Evolutionary conservation across 306 rosid species (phyloP).

Genomic region (Castanea crenata): DNA sequence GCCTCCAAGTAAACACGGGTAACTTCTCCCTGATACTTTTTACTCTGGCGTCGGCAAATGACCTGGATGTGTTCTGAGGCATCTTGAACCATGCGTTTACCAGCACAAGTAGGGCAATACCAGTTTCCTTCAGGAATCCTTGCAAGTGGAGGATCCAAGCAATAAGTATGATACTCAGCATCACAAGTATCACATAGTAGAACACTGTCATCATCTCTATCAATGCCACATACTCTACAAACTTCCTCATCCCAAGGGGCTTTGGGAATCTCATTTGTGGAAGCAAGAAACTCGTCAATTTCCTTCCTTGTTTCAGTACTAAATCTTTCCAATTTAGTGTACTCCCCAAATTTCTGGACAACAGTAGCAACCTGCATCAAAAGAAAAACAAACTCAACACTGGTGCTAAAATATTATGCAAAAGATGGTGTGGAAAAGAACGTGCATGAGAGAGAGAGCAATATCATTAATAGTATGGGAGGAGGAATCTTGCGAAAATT

Average conservation of each 20-base stretch:
- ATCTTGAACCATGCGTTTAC: slow-evolving; percentile 55
- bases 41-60: slow-evolving; percentile 46
- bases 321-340: slow-evolving; percentile 58
- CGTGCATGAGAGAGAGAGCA: not conserved
- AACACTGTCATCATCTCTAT: slow-evolving; percentile 98
- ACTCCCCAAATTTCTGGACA: slow-evolving; percentile 54
- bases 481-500: too few relatives aligned
- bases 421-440: not conserved
- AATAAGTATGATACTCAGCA: slow-evolving; percentile 98
- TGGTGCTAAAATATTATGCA: not conserved
- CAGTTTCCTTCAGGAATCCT: slow-evolving; percentile 99
- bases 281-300: slow-evolving; percentile 54
- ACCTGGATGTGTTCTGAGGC: slow-evolving; percentile 33
- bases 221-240: slow-evolving; percentile 98
- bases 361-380: slow-evolving; percentile 65
- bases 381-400: not conserved
- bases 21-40: slow-evolving; percentile 71
- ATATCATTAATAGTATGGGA: too few relatives aligned
- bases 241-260: slow-evolving; percentile 99
- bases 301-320: slow-evolving; percentile 65
- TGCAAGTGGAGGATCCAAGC: slow-evolving; percentile 97
- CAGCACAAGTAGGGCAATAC: slow-evolving; percentile 97
- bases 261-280: slow-evolving; percentile 72
- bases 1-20: slow-evolving; percentile 66
- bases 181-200: slow-evolving; percentile 95